Base-by-base conservation (phyloP, 768 basidiomycete genomes). In the Lyophyllum atratum region DNA sequence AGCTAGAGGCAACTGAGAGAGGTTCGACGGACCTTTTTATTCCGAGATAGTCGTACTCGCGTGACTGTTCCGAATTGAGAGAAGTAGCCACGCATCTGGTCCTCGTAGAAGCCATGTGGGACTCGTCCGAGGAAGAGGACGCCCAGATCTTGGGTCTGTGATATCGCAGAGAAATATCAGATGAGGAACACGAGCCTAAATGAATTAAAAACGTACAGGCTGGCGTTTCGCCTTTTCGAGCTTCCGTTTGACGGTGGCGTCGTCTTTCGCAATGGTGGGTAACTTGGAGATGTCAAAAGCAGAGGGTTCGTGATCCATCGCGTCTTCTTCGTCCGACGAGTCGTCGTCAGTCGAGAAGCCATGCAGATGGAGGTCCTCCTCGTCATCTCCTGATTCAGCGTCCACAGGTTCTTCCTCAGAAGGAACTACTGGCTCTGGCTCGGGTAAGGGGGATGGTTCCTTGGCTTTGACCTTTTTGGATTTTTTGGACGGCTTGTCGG, bases 101-200 rank as follows among this genome's bases (percentile, higher is more conserved):
- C 93, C 73, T 99, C 97, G 73, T 93, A 96, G 75, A 99, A 98
- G 21, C 97, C 97, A 64, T 98, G 95, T 1, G 97, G 97, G 52
- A 99, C 82, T 57, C 95, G 87, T 15, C 95, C 89, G 52, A 99
- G 80, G 77, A 85, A 95, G 21, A 99, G 68, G 0, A 95, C 93
- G 24, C 97, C 97, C 40, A 83, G 83, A 63, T 93, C 86, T 61
- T 79, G 81, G 17, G 74, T 70, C 80, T 80, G 24, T 42, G 34
- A 49, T 21, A 60, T 26, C 22, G 21, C 29, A 37, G 25, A 9
- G 24, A 11, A 24, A 19, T 4, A 29, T 21, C 50, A 31, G 59
- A 53, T 43, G 49, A 56, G 46, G 58, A 45, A 47, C 31, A 52
- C 15, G 19, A 47, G 6, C 2, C 24, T 26, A 3, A 19, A 60